phyloP scores from a whole-genome alignment of 2,329 filamentous ascomycete species.

The Cadophora malorum region DNA sequence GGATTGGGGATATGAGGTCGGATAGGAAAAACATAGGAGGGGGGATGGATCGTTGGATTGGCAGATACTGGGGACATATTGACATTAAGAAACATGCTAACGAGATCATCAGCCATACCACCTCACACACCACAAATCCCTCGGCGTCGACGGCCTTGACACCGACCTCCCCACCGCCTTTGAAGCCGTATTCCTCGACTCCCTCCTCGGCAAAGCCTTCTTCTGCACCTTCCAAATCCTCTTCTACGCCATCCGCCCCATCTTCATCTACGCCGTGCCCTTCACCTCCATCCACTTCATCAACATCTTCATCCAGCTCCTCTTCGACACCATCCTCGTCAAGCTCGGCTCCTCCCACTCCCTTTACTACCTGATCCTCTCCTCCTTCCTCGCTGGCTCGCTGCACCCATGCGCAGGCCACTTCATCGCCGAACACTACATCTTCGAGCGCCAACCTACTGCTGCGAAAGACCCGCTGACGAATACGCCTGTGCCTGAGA shows the following conservation, averaged over 20 bases:
- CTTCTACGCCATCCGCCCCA: slow-evolving; percentile 96
- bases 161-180: slow-evolving; percentile 92
- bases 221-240: slow-evolving; percentile 99
- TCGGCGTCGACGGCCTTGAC: slow-evolving; percentile 94
- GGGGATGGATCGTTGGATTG: background rate
- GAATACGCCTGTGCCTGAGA: slow-evolving; percentile 76
- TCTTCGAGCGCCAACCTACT: slow-evolving; percentile 67
- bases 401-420: slow-evolving; percentile 95
- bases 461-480: slow-evolving; percentile 63
- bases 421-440: slow-evolving; percentile 98
- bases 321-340: slow-evolving; percentile 77
- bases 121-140: slow-evolving; percentile 97
- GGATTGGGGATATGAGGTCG: background rate
- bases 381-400: slow-evolving; percentile 90
- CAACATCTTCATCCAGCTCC: slow-evolving; percentile 79
- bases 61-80: background rate
- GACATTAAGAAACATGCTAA: slow-evolving; percentile 25
- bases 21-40: background rate
- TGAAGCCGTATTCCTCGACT: slow-evolving; percentile 93
- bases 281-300: slow-evolving; percentile 84
- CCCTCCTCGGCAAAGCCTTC: slow-evolving; percentile 94
- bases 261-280: slow-evolving; percentile 90
- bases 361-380: slow-evolving; percentile 83
- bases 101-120: slow-evolving; percentile 78
- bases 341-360: slow-evolving; percentile 65